Evolutionary conservation across 169 alveolate species (phyloP).

Genomic region (Perkinsus olseni): DNA sequence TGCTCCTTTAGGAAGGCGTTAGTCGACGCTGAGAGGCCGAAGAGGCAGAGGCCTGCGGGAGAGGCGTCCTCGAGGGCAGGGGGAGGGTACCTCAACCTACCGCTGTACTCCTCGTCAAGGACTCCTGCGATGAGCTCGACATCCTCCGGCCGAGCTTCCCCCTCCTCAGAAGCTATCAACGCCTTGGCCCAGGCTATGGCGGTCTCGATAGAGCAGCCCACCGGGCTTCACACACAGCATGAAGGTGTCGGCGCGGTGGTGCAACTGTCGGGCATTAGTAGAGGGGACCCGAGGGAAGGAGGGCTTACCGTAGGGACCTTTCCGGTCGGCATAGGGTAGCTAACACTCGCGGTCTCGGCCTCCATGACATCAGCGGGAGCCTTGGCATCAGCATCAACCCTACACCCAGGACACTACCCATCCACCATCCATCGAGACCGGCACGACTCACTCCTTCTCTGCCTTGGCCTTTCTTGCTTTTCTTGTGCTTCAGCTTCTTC

Average conservation of each 20-base stretch:
- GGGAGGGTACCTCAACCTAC: not conserved
- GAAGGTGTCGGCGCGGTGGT: not conserved
- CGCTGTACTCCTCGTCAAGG: not conserved
- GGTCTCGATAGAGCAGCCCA: not conserved
- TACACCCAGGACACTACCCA: not conserved
- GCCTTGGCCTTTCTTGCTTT: not conserved
- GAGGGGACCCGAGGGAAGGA: not conserved
- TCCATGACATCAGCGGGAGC: not conserved
- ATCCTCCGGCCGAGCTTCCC: not conserved
- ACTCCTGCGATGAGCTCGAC: not conserved
- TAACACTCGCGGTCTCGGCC: not conserved
- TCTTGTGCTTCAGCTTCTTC: not conserved
- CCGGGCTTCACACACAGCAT: not conserved
- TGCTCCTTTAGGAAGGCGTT: not conserved
- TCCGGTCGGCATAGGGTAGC: not conserved
- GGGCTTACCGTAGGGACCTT: not conserved
- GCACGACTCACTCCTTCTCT: not conserved
- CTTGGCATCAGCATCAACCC: not conserved
- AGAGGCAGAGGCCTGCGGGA: not conserved
- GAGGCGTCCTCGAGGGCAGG: not conserved
- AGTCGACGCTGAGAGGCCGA: not conserved
- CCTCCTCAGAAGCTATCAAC: not conserved
- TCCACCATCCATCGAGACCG: not conserved
- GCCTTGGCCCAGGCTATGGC: not conserved
- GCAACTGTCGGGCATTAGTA: not conserved